These are phyloP conservation scores for Cryphonectria naterciae DNA, from an alignment of 2,329 filamentous ascomycete species.

Conservation along the genomic window DNA sequence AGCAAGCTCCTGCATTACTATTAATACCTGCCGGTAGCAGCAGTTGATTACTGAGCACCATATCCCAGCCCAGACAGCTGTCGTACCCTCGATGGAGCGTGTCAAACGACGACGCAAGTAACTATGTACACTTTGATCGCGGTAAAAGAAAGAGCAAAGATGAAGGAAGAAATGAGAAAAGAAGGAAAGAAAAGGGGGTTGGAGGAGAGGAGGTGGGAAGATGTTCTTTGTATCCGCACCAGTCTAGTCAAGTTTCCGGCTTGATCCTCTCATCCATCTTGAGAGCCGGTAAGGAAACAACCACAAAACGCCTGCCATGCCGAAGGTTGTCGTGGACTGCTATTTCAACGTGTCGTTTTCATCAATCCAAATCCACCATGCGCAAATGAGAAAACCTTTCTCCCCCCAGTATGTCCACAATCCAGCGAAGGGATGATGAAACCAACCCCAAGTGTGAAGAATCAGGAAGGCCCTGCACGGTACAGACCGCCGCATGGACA, in stretches of 20 bases:
- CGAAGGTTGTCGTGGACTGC: slow-evolving; percentile 3
- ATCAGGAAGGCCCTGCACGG: background rate
- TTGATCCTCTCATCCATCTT: background rate
- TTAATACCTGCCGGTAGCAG: slow-evolving; percentile 4
- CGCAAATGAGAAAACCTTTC: background rate
- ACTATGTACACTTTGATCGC: background rate
- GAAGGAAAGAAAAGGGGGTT: background rate
- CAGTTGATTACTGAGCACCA: background rate
- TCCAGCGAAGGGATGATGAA: background rate
- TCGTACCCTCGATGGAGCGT: background rate
- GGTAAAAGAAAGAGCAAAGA: background rate
- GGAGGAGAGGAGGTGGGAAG: background rate
- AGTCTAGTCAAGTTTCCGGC: background rate
- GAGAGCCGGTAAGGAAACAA: background rate
- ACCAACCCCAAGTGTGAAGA: background rate
- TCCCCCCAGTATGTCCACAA: background rate
- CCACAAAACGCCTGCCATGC: slow-evolving; percentile 11
- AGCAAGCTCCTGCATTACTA: slow-evolving; percentile 8
- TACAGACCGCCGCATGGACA: background rate
- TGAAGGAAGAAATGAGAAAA: background rate
- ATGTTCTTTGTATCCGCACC: background rate
- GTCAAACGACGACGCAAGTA: background rate
- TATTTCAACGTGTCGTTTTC: slow-evolving; percentile 9
- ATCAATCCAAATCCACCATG: slow-evolving; percentile 7
- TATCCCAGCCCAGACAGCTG: background rate